Base-by-base conservation (phyloP, 2,329 filamentous ascomycete genomes). In the Exserohilum rostratum region DNA sequence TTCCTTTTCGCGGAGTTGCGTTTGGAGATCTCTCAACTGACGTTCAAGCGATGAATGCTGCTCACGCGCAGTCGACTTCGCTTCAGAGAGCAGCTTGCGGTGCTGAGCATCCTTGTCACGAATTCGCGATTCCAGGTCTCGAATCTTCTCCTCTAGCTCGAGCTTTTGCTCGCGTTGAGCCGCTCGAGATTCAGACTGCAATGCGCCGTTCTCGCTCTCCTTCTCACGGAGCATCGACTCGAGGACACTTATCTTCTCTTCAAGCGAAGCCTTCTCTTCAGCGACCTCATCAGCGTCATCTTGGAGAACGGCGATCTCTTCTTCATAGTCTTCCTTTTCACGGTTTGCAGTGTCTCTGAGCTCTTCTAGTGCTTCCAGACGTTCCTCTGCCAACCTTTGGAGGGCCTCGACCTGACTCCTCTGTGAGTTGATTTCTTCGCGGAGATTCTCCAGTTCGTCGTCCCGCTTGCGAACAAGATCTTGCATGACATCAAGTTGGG, bases 261-360 rank as follows among this genome's bases (percentile, higher is more conserved):
- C 84, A 1, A 89, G 75, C 37, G 85, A 78, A 6, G 82, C 79
- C 64, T 86, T 88, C 57, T 79, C 78, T 13, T 75, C 71, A 18
- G 74, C 66, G 1, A 73, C 68, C 15, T 79, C 76, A 29, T 80
- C 79, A 6, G 76, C 69, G 27, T 71, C 73, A 25, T 75, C 72
- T 51, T 80, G 77, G 1, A 81, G 65, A 5, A 81, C 76, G 30
- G 79, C 69, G 15, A 84, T 80, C 54, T 84, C 83, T 29, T 87
- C 83, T 64, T 87, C 82, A 9, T 87, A 72, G 27, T 83, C 80
- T 43, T 83, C 74, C 55, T 70, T 73, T 27, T 69, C 65, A n/a
- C 55, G 66, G 17, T 61, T 75, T 6, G 85, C 75, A 50, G 80
- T 78, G 18, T 78, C 77, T 18, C 79, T 75, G 10, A 81, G 77